Base-by-base conservation (phyloP, 192 early-diverging fungal species). In the Chytriomyces sp. region DNA sequence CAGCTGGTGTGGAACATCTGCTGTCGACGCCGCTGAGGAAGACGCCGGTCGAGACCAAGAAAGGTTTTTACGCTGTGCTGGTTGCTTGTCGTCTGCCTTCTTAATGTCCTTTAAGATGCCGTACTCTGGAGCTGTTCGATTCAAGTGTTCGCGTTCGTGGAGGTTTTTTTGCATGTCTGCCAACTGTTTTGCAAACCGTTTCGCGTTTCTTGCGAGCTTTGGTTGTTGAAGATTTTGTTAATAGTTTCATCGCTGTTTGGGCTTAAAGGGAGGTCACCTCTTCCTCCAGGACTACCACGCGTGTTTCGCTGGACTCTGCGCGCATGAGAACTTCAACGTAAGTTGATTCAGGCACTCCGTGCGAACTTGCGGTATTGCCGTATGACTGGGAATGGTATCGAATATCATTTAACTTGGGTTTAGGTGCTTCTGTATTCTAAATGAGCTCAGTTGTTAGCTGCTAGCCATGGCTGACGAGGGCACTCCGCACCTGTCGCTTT, bases 221-320 rank as follows among this genome's bases (percentile, higher is more conserved):
- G 2, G 28, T 35, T 35, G 28, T 35, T 35, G 28, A 35, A 35
- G 28, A 35, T 35, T 35, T 35, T 35, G 28, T 35, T 35, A 35
- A 2, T 35, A 35, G 28, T 35, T 35, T 35, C 28, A 35, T 35
- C 28, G 2, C 28, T n/a, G n/a, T n/a, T n/a, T n/a, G n/a, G n/a
- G n/a, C n/a, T 35, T 35, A 2, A 35, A 35, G 28, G 28, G 18
- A 4, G 9, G 8, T 57, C 61, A 83, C 78, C 81, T 85, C 82
- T 11, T 53, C 45, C 59, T 85, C 82, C 11, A 85, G 60, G 8
- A 78, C 80, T 43, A 44, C 16, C 0, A 79, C 77, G n/a, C 82
- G n/a, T 16, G 61, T 63, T 75, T 85, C 84, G 9, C 77, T 83
- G 3, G 61, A 60, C 67, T 85, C 84, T 9, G 82, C 84, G 18